Conservation (phyloP, 139 green algal genomes). For the Zygnema cylindricum region DNA sequence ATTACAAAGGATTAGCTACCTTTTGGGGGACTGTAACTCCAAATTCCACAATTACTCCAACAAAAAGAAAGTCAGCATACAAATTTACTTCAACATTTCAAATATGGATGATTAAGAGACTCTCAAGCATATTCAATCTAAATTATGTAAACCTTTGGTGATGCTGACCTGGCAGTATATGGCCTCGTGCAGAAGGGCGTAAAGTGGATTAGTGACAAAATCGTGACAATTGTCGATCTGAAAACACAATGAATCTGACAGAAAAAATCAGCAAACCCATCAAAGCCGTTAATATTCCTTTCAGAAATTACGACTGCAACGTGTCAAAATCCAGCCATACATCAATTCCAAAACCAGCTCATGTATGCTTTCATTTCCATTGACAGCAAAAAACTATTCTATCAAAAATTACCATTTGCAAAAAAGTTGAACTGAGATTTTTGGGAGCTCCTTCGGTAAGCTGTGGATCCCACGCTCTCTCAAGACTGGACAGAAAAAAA, state of each 20-base stretch:
- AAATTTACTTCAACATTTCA: neutral
- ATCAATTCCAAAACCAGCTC: too few relatives aligned
- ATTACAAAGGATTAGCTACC: too few relatives aligned
- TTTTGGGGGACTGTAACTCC: too few relatives aligned
- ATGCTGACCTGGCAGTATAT: slow-evolving; percentile 87
- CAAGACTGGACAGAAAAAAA: neutral
- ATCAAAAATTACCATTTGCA: slow-evolving; percentile 18
- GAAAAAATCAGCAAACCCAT: too few relatives aligned
- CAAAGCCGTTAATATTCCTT: too few relatives aligned
- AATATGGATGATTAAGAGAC: slow-evolving; percentile 17
- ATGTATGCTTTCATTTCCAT: too few relatives aligned
- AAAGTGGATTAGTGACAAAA: slow-evolving; percentile 93
- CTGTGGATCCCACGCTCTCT: slow-evolving; percentile 12
- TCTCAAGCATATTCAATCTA: neutral
- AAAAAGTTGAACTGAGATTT: slow-evolving; percentile 12
- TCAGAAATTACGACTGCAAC: too few relatives aligned
- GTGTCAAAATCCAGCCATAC: too few relatives aligned
- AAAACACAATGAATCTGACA: too few relatives aligned
- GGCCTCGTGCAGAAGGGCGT: slow-evolving; percentile 92
- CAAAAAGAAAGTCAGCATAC: neutral
- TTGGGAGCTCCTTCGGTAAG: neutral
- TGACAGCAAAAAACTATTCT: too few relatives aligned
- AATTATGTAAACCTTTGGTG: slow-evolving; percentile 70
- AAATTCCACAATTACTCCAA: neutral
- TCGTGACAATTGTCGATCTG: slow-evolving; percentile 65